phyloP scores from a whole-genome alignment of 768 basidiomycete species.

The Porpolomopsis calyptriformis region DNA sequence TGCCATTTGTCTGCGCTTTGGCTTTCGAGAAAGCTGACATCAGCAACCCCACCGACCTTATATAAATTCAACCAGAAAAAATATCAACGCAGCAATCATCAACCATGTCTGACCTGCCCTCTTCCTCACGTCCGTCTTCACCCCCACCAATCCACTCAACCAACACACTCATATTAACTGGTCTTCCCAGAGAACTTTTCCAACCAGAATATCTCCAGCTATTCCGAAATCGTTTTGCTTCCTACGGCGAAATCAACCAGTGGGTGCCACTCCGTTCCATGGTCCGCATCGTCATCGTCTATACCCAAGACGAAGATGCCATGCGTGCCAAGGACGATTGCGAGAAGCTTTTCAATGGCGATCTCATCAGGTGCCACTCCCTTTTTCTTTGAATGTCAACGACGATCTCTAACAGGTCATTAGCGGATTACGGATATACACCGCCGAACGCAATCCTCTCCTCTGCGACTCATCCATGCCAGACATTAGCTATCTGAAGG shows the following conservation, averaged over 20 bases:
- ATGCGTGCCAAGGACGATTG: conserved; percentile 55
- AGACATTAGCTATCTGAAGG: conserved; percentile 50
- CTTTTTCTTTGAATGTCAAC: conserved; percentile 8
- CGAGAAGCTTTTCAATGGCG: conserved; percentile 48
- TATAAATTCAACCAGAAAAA: too few species aligned
- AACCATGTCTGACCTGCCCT: too few species aligned
- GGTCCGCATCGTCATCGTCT: conserved; percentile 76
- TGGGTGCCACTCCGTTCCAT: conserved; percentile 87
- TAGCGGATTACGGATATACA: conserved; percentile 47
- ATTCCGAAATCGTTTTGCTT: conserved; percentile 59
- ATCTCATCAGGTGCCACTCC: conserved; percentile 37
- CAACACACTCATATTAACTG: conserved; percentile 78
- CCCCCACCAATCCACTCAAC: conserved; percentile 29
- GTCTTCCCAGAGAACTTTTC: conserved; percentile 71
- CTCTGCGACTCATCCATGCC: conserved; percentile 26
- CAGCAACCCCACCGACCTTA: too few species aligned
- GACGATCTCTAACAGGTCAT: not conserved
- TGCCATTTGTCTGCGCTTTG: too few species aligned
- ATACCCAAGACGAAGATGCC: conserved; percentile 48
- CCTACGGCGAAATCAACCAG: conserved; percentile 73
- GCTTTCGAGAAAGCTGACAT: too few species aligned
- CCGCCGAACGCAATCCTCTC: conserved; percentile 63
- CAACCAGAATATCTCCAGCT: conserved; percentile 54
- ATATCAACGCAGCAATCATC: too few species aligned
- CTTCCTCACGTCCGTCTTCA: too few species aligned